Evolutionary conservation across 2,329 filamentous ascomycete species (phyloP), one percentile per base, ranked within the genome.

Genomic region (Diaporthe sp.): DNA sequence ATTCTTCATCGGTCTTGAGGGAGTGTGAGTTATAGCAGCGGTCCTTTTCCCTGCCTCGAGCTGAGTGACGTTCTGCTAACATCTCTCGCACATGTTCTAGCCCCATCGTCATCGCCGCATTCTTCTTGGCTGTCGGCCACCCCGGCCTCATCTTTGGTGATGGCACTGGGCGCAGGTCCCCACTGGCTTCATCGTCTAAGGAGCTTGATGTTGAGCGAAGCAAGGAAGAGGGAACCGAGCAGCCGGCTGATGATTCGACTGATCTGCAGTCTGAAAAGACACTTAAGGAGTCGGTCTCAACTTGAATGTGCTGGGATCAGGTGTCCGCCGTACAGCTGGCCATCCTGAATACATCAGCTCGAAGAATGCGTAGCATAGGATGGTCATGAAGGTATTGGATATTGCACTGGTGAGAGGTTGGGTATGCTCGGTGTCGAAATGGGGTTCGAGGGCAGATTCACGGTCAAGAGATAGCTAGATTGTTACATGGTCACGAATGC

Each of bases 1-100:
- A 55, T 61, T 78, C 60, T 79, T 78, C n/a, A 77, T 61, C 9
- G 77, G 76, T 71, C 75, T 77, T 15, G 70, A 74, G 61, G 70
- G 75, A 35, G 47, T 64, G 64, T 71, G n/a, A 67, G 75, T 75
- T 3, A 35, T n/a, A n/a, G 22, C 7, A 68, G 35, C 25, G 7
- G 9, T 12, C 17, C 12, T 19, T 15, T 25, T 7, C 25, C 19
- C 13, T 8, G 4, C 57, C 17, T 17, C 25, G n/a, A 35, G 4
- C 22, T 30, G 15, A 38, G n/a, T 6, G 12, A 6, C 2, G 6
- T 13, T 33, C 6, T 55, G 42, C 74, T 75, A n/a, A 75, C 52
- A 10, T 28, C 22, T 1, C 3, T 40, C 15, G 30, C 45, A 10
- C 10, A 9, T 58, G 2, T 22, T 54, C 4, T 42, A 76, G 75